phyloP scores from a whole-genome alignment of 202 grass and related monocot genomes.

The Carex sylvatica region DNA sequence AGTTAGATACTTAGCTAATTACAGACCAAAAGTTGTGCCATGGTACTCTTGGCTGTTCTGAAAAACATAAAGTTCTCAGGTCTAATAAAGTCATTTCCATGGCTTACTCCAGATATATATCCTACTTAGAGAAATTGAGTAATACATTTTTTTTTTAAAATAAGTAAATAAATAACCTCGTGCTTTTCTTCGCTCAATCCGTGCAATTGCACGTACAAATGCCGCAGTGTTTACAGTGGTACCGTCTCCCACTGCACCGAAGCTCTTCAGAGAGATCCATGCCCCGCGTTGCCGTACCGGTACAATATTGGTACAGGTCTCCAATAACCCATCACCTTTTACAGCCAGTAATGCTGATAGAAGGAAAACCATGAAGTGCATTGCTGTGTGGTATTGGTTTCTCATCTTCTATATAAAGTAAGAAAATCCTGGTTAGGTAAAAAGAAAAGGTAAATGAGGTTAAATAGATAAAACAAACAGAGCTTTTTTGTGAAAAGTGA shows the following conservation, averaged over 20 bases:
- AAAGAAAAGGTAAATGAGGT: conserved; percentile 19
- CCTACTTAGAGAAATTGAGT: neutral
- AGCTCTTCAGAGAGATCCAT: conserved; percentile 62
- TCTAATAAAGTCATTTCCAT: neutral
- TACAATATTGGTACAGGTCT: conserved; percentile 55
- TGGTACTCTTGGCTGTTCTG: neutral
- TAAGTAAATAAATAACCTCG: conserved; percentile 8
- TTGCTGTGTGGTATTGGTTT: conserved; percentile 18
- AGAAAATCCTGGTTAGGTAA: conserved; percentile 16
- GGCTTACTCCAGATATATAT: neutral
- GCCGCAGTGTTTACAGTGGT: conserved; percentile 61
- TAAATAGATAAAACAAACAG: conserved; percentile 28
- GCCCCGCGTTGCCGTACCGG: conserved; percentile 50
- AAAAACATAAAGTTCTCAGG: neutral
- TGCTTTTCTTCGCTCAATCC: conserved; percentile 41
- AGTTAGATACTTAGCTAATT: neutral
- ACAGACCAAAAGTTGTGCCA: neutral
- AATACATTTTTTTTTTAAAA: neutral
- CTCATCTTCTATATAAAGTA: conserved; percentile 19
- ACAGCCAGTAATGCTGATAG: neutral
- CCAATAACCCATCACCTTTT: conserved; percentile 32
- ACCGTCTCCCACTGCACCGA: conserved; percentile 65
- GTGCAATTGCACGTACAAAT: conserved; percentile 50
- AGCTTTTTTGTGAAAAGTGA: neutral
- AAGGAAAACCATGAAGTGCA: neutral